Base-by-base conservation (phyloP, 768 basidiomycete species). In the Lactarius indigo region DNA sequence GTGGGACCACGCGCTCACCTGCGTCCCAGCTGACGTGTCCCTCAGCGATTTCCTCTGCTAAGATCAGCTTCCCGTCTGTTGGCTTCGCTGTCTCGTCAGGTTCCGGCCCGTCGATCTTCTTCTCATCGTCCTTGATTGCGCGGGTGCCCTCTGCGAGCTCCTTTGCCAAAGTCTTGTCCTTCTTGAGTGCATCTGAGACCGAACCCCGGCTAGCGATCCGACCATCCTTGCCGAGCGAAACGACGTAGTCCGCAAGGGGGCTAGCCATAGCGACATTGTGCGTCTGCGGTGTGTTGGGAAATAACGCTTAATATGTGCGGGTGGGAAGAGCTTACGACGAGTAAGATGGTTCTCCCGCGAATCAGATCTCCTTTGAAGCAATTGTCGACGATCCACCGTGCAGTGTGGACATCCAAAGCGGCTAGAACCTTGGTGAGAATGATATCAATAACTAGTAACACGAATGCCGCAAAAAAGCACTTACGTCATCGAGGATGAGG, bases 401-500 rank as follows among this genome's bases (percentile, higher is more conserved):
- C 79, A 4, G 85, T 86, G 62, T 85, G 81, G 10, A 83, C 82
- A 61, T 85, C 84, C 5, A 85, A 74, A 4, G 83, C 83, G 12
- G 82, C 81, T 26, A 85, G 77, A 47, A 83, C 72, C 76, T 76
- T 54, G 1, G 62, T 20, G 41, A 13, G 18, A 54, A 54, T 17
- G 8, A 47, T 26, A 20, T 66, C 47, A 52, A 54, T 33, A 50
- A 37, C 12, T 1, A 17, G 28, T 13, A 33, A 13, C 10, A 10
- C 15, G 37, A 7, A 47, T 26, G 6, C 7, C 13, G 20, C 10
- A 10, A 9, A 9, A 4, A 47, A 54, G 41, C 15, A 15, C 73
- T 55, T n/a, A 91, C 84, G 72, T 92, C 91, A 71, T 94, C 91
- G 50, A 92, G 76, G 13, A 94, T 75, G 7, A 94, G 72, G 20